Conservation (phyloP, 2,329 filamentous ascomycete genomes). For the Phialophora verrucosa region DNA sequence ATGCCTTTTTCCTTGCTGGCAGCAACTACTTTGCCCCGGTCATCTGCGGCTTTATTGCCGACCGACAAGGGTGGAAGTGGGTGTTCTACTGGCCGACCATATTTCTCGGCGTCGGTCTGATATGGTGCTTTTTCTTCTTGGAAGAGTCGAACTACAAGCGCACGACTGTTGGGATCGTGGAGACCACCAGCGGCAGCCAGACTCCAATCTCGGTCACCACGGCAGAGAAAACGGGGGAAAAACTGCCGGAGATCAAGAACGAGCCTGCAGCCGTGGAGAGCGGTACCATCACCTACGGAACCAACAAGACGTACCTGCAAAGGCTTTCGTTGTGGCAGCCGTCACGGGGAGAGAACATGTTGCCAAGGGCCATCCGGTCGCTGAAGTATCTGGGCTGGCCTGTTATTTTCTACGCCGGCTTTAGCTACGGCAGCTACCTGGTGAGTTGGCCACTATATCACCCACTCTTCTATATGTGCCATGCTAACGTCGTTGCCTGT, state of each 20-base stretch:
- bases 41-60: constrained; percentile 38
- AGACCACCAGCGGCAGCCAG: constrained; percentile 24
- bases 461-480: no score
- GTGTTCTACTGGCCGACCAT: constrained; percentile 35
- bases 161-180: constrained; percentile 20
- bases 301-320: constrained; percentile 31
- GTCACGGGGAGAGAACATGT: constrained; percentile 24
- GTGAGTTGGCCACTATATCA: constrained; percentile 31
- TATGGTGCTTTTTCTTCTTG: constrained; percentile 36
- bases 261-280: constrained; percentile 19
- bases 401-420: constrained; percentile 50
- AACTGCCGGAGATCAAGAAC: constrained; percentile 3
- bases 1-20: constrained; percentile 34
- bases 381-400: constrained; percentile 44
- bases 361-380: constrained; percentile 22
- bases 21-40: constrained; percentile 48
- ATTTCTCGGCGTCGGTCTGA: constrained; percentile 26
- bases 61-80: constrained; percentile 39
- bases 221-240: constrained; percentile 15
- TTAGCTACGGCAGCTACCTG: constrained; percentile 49
- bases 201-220: constrained; percentile 8
- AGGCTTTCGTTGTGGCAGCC: constrained; percentile 31
- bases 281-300: constrained; percentile 11
- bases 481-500: constrained; percentile 19
- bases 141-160: constrained; percentile 36